Base-by-base conservation (phyloP, 345 rosid genomes). In the Pugionium cornutum region DNA sequence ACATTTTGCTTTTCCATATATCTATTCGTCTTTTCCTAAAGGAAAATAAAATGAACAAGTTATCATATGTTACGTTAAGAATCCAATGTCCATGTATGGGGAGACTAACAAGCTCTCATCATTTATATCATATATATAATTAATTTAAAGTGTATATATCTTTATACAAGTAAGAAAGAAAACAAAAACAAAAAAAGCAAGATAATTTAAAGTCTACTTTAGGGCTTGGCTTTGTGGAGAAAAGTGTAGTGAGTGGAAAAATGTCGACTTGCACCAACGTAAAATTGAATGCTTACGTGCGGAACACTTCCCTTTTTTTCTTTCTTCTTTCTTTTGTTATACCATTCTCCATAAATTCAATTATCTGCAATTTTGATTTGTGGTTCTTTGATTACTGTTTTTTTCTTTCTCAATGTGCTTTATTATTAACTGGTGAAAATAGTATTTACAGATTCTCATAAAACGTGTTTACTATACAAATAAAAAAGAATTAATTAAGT, bases 211-310 rank as follows among this genome's bases (percentile, higher is more conserved):
- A 64, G 70, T 11, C 31, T 41, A 41, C 75, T 64, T 71, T 71
- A 71, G 59, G 36, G n/a, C 9, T 33, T 64, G 48, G 53, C 76
- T 64, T 72, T 72, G 18, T 18, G 76, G 70, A 58, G 66, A 72
- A 64, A 72, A 53, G 33, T 72, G 40, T 32, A n/a, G 58, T 72
- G 61, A 72, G 76, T 72, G 76, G 76, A 54, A 35, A 58, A 57
- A 64, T 64, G 46, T 64, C 31, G 70, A 72, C 70, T 64, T 64
- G 66, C 76, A 72, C 70, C 66, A 64, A 40, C 59, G 53, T 53
- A 32, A 54, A 46, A 61, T 33, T 41, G 68, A 58, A 29, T 47
- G 76, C 60, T 57, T 72, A 72, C 76, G 76, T 57, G 67, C 67
- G 47, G 35, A 35, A 69, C 61, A 69, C 67, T 52, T 52, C 28